phyloP scores from a whole-genome alignment of 1,139 yeast species.

The Protomyces inundatus region DNA sequence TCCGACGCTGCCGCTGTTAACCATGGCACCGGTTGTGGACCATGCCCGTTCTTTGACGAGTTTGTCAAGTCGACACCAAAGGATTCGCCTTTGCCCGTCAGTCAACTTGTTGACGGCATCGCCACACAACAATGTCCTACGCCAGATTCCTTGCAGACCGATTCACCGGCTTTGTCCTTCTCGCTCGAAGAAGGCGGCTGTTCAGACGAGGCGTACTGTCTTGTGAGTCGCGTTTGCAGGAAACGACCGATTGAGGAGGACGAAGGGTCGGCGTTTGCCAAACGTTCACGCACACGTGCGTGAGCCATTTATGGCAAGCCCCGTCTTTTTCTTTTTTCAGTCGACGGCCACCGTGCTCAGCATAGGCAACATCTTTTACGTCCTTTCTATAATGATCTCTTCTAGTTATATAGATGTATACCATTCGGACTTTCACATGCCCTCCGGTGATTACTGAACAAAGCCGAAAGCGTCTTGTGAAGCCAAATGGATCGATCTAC shows the following conservation, averaged over 20 bases:
- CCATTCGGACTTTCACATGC: too few relatives aligned
- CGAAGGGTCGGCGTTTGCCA: background rate
- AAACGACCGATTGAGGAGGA: background rate
- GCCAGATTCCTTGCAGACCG: slow-evolving; percentile 1
- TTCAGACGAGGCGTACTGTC: background rate
- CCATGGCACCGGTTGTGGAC: background rate
- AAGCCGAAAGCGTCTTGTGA: too few relatives aligned
- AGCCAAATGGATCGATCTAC: too few relatives aligned
- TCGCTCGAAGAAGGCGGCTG: background rate
- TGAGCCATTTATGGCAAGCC: background rate
- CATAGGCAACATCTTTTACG: too few relatives aligned
- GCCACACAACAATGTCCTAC: background rate
- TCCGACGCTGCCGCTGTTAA: background rate
- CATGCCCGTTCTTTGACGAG: slow-evolving; percentile 23
- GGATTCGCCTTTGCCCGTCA: background rate
- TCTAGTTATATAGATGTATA: too few relatives aligned
- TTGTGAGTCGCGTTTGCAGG: background rate
- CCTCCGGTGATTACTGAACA: too few relatives aligned
- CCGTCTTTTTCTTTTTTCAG: too few relatives aligned
- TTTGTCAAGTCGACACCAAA: slow-evolving; percentile 10
- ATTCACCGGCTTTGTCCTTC: background rate
- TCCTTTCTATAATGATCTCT: too few relatives aligned
- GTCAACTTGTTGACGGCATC: background rate
- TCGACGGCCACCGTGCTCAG: too few relatives aligned
- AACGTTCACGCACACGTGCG: background rate